Evolutionary conservation across 2,329 filamentous ascomycete genomes (phyloP), one percentile per base, ranked within the genome.

Genomic region (Cladosporium velox): DNA sequence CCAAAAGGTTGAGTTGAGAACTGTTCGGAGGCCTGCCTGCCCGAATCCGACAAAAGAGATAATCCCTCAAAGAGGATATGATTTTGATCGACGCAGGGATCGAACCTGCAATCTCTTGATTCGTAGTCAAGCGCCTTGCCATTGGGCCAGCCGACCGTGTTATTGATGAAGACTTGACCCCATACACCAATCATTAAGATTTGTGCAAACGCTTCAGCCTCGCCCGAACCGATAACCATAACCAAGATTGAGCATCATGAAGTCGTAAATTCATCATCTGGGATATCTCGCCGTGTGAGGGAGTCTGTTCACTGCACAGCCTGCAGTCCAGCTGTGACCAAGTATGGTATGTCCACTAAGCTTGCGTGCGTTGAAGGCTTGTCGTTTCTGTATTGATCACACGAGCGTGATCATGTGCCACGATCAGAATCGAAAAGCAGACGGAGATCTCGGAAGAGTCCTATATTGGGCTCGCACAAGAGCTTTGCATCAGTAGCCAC

Each of bases 111-210:
- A 66, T 66, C 64, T 66, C 64, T 66, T 66, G 64, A 66, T 66
- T 66, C 82, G 82, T 83, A 84, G 82, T 84, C 82, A 84, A 83
- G 80, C 82, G 81, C 82, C 82, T 84, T 84, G 81, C 82, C 82
- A 84, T 84, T 84, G 82, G 82, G 82, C 82, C 82, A 84, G 63
- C 63, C 55, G 63, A 54, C 62, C 62, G n/a, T 47, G n/a, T 21
- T 21, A 47, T 47, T 47, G 41, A 47, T 47, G 41, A 21, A 11
- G 3, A 21, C 1, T 0, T 1, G 1, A 12, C 1, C 6, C 8
- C 3, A 11, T 5, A 11, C 1, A 11, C 10, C 1, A 3, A 11
- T 47, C 3, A 47, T 47, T 1, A 47, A 47, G 10, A 11, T 47
- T 47, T 24, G n/a, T 1, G n/a, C 41, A 11, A 47, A 21, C 8